Evolutionary conservation across 2,329 filamentous ascomycete species (phyloP).

Genomic region (Graphiopsis chlorocephala): DNA sequence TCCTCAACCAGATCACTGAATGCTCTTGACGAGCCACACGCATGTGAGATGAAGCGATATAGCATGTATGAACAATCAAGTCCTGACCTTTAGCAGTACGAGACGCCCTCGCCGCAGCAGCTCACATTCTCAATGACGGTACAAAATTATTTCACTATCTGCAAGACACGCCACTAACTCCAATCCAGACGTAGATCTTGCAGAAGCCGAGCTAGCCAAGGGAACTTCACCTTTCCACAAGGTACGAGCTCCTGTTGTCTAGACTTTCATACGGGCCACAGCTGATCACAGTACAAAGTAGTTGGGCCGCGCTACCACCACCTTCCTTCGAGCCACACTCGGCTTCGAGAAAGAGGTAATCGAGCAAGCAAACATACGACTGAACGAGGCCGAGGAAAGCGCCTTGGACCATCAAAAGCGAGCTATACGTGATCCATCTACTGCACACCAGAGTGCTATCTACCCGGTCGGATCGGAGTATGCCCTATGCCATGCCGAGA

Average conservation of each 20-base stretch:
- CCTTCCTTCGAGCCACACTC: constrained; percentile 80
- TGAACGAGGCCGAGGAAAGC: constrained; percentile 72
- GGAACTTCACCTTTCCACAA: constrained; percentile 84
- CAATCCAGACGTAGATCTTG: constrained; percentile 62
- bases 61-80: not conserved
- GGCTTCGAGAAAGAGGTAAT: constrained; percentile 92
- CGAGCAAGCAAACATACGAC: constrained; percentile 71
- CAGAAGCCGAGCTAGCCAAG: constrained; percentile 68
- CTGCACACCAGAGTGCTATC: constrained; percentile 57
- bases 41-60: constrained; percentile 47
- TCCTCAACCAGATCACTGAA: constrained; percentile 54
- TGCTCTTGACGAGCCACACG: constrained; percentile 56
- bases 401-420: constrained; percentile 74
- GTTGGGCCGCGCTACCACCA: constrained; percentile 75
- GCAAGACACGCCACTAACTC: constrained; percentile 25
- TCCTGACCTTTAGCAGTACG: constrained; percentile 37
- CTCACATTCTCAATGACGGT: constrained; percentile 42
- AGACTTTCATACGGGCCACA: not conserved
- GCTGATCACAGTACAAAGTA: constrained; percentile 35
- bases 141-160: constrained; percentile 19
- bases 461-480: constrained; percentile 87
- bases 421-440: constrained; percentile 61
- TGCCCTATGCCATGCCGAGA: constrained; percentile 76
- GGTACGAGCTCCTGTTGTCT: constrained; percentile 37
- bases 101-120: constrained; percentile 41